Conservation (phyloP, 768 basidiomycete species). For the Trametes cubensis region DNA sequence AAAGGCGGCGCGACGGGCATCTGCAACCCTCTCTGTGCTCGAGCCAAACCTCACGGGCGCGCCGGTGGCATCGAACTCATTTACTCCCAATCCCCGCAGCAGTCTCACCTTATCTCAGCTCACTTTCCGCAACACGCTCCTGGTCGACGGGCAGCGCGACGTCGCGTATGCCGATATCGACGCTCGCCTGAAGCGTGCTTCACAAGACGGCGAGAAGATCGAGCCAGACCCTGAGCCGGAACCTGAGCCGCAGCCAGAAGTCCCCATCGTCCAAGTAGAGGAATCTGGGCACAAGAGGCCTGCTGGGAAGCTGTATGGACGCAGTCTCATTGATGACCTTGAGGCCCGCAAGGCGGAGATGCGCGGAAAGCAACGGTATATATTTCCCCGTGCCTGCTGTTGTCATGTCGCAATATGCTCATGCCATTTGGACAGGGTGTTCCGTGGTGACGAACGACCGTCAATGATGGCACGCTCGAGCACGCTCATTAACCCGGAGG, state of each 20-base stretch:
- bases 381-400: constrained; percentile 1
- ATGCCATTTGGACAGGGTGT: constrained; percentile 57
- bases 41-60: constrained; percentile 33
- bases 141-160: constrained; percentile 68
- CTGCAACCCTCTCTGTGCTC: constrained; percentile 39
- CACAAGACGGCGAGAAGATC: constrained; percentile 78
- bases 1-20: constrained; percentile 55
- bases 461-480: constrained; percentile 89
- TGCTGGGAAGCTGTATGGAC: constrained; percentile 83
- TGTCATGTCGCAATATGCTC: constrained; percentile 16
- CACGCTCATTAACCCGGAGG: constrained; percentile 75
- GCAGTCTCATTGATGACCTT: constrained; percentile 88
- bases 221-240: constrained; percentile 45
- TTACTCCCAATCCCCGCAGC: constrained; percentile 76
- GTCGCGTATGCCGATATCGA: constrained; percentile 65
- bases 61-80: constrained; percentile 55
- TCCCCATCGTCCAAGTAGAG: constrained; percentile 33
- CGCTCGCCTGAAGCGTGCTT: constrained; percentile 65
- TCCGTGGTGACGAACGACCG: constrained; percentile 85
- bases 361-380: constrained; percentile 82
- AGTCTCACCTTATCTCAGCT: constrained; percentile 79
- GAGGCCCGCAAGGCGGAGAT: constrained; percentile 82
- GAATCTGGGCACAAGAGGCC: constrained; percentile 45
- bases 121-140: constrained; percentile 81
- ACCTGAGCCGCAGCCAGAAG: constrained; percentile 31